A percentile compares a stretch with the other conserved stretches of the same genome.
Conservation (phyloP, 1,284 basidiomycete genomes). For the Peniophora sp. region DNA sequence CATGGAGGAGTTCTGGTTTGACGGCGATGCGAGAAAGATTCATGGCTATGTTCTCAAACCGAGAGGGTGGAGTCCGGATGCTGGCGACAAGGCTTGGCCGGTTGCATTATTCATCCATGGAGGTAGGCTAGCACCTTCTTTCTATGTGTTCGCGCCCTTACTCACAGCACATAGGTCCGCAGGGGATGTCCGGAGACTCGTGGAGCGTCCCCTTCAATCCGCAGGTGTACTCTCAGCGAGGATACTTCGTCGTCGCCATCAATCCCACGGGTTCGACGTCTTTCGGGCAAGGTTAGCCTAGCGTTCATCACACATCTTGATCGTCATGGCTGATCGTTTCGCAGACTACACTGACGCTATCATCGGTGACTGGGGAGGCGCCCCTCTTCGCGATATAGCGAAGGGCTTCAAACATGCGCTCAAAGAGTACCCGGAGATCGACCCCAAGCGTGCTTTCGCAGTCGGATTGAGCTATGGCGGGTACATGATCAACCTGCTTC, state of each 20-base stretch:
- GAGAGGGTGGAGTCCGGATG: conserved; percentile 49
- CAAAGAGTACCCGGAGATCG: conserved; percentile 71
- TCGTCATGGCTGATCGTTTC: not conserved
- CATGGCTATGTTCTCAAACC: conserved; percentile 82
- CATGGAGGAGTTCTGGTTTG: conserved; percentile 77
- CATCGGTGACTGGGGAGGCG: conserved; percentile 74
- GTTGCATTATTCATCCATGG: conserved; percentile 69
- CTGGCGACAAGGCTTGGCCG: conserved; percentile 66
- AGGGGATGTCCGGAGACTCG: conserved; percentile 72
- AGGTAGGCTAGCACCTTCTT: conserved; percentile 25
- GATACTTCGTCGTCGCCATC: conserved; percentile 76
- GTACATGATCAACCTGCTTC: conserved; percentile 68
- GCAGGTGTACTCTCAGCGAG: conserved; percentile 73
- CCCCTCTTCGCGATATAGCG: conserved; percentile 72
- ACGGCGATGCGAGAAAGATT: conserved; percentile 63
- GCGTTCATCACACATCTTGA: not conserved
- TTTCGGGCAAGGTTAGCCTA: conserved; percentile 69
- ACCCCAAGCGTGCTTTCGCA: conserved; percentile 70
- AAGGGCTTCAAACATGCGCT: conserved; percentile 70
- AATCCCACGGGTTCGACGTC: conserved; percentile 86
- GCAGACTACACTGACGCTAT: conserved; percentile 76
- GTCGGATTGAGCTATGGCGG: conserved; percentile 77
- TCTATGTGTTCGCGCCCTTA: not conserved
- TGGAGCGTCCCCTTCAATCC: conserved; percentile 87
- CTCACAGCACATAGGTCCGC: conserved; percentile 40